phyloP scores from a whole-genome alignment of 1,139 yeast genomes.

The Spencermartinsiella ligniputridi region DNA sequence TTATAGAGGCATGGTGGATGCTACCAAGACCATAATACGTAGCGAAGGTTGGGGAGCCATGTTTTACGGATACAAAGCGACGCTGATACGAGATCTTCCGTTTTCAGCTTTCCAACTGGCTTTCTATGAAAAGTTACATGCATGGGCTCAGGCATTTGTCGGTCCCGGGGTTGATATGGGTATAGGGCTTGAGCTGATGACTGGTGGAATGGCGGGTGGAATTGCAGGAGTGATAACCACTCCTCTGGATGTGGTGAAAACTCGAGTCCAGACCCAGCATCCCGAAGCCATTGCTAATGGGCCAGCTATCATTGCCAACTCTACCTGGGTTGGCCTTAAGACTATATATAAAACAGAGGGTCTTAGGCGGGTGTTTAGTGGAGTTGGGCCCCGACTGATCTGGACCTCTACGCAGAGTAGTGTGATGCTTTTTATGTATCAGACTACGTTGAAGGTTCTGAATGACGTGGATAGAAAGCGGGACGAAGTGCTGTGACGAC shows the following conservation, averaged over 20 bases:
- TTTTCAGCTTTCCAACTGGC: conserved; percentile 95
- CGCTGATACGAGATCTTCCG: conserved; percentile 85
- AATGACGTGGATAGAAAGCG: conserved; percentile 18
- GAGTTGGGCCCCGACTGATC: conserved; percentile 92
- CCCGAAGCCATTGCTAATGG: conserved; percentile 7
- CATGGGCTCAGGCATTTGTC: conserved; percentile 32
- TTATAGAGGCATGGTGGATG: conserved; percentile 63
- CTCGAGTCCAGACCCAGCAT: conserved; percentile 79
- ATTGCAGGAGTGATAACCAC: conserved; percentile 83
- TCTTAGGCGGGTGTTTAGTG: conserved; percentile 72
- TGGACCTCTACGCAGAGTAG: conserved; percentile 98
- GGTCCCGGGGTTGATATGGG: conserved; percentile 37
- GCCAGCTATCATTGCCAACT: conserved; percentile 36
- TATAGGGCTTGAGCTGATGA: conserved; percentile 63
- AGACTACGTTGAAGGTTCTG: conserved; percentile 35
- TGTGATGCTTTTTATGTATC: conserved; percentile 87
- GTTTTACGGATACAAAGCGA: conserved; percentile 90
- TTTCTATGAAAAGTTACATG: conserved; percentile 74
- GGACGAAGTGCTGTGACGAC: neutral
- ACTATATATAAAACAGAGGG: conserved; percentile 75
- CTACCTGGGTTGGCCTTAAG: conserved; percentile 60
- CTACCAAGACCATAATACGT: conserved; percentile 56
- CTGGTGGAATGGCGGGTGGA: conserved; percentile 98
- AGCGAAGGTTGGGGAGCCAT: conserved; percentile 73
- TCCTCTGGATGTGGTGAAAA: conserved; percentile 88